A percentile compares a stretch with the other conserved stretches of the same genome.
These are phyloP conservation scores for Penicillium manginii DNA, from an alignment of 495 filamentous ascomycete genomes.

Conservation along the genomic window DNA sequence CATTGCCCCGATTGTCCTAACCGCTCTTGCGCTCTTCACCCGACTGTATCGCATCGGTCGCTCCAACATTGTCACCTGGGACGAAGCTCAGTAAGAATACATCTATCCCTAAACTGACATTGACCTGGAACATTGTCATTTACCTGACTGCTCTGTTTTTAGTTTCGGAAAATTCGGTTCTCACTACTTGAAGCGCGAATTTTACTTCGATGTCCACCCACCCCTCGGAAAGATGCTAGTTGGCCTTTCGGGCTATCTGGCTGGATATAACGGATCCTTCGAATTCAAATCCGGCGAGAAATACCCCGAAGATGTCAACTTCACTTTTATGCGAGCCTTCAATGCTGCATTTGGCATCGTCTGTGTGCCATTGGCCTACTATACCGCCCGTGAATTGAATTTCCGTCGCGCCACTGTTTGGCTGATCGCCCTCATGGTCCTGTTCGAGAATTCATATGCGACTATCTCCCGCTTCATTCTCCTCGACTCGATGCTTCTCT, in stretches of 20 bases:
- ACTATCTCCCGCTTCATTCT: slow-evolving; percentile 98
- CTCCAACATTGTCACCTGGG: slow-evolving; percentile 97
- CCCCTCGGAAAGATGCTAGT: slow-evolving; percentile 98
- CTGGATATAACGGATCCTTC: slow-evolving; percentile 98
- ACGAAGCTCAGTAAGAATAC: slow-evolving; percentile 85
- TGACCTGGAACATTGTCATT: slow-evolving; percentile 15
- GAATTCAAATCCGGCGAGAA: slow-evolving; percentile 98
- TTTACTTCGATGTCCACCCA: slow-evolving; percentile 99
- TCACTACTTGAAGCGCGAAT: slow-evolving; percentile 97
- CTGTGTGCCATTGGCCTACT: slow-evolving; percentile 94
- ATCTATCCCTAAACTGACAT: neutral
- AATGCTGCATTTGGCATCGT: slow-evolving; percentile 93
- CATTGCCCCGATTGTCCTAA: slow-evolving; percentile 87
- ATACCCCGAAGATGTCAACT: slow-evolving; percentile 92
- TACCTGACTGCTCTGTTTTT: slow-evolving; percentile 32
- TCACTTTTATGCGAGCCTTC: slow-evolving; percentile 98
- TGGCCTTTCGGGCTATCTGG: slow-evolving; percentile 90
- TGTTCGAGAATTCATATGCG: slow-evolving; percentile 98
- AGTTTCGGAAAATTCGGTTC: slow-evolving; percentile 99
- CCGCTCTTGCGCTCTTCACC: slow-evolving; percentile 87
- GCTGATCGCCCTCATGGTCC: slow-evolving; percentile 94
- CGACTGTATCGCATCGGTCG: slow-evolving; percentile 93
- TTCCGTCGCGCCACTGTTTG: slow-evolving; percentile 86
- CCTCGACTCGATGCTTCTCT: slow-evolving; percentile 96
- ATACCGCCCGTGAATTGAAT: slow-evolving; percentile 86